These are phyloP conservation scores for Hamigera avellanea DNA, from an alignment of 495 filamentous ascomycete genomes.

Conservation along the genomic window DNA sequence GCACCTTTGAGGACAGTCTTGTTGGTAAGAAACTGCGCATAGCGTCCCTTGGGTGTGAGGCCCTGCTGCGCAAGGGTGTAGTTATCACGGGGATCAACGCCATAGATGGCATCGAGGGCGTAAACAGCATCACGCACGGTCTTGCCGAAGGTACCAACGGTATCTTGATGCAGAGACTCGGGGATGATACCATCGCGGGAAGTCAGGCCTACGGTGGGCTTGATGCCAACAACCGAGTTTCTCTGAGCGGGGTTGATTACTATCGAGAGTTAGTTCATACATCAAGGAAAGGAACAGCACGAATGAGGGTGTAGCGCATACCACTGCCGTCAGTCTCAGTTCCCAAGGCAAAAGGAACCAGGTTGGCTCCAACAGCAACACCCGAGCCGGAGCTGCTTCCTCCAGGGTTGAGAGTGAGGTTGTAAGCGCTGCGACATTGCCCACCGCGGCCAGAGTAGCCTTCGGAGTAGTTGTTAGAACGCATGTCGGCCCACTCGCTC, in stretches of 20 bases:
- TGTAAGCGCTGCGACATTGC: conserved; percentile 54
- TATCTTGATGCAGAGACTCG: conserved; percentile 53
- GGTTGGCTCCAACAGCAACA: conserved; percentile 48
- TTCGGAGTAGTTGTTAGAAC: conserved; percentile 58
- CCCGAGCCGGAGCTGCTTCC: conserved; percentile 54
- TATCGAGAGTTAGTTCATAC: too few relatives aligned
- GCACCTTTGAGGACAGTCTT: conserved; percentile 46
- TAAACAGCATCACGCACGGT: conserved; percentile 57
- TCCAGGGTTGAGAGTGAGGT: conserved; percentile 57
- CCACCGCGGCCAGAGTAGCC: conserved; percentile 58
- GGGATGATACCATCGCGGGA: conserved; percentile 54
- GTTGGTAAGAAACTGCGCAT: conserved; percentile 40
- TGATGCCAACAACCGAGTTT: conserved; percentile 55
- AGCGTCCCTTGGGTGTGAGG: conserved; percentile 41
- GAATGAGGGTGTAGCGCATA: too few relatives aligned
- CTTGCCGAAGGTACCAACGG: conserved; percentile 52
- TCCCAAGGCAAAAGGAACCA: conserved; percentile 52
- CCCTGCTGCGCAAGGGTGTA: conserved; percentile 45
- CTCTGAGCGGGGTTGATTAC: conserved; percentile 61
- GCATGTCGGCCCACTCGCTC: conserved; percentile 66
- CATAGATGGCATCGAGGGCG: conserved; percentile 54
- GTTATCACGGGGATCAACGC: conserved; percentile 46
- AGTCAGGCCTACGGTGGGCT: conserved; percentile 54
- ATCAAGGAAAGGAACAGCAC: not conserved
- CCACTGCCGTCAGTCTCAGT: conserved; percentile 64